A percentile compares a stretch with the other conserved stretches of the same genome.
phyloP scores from a whole-genome alignment of 2,329 filamentous ascomycete genomes.

The Ilyonectria robusta region DNA sequence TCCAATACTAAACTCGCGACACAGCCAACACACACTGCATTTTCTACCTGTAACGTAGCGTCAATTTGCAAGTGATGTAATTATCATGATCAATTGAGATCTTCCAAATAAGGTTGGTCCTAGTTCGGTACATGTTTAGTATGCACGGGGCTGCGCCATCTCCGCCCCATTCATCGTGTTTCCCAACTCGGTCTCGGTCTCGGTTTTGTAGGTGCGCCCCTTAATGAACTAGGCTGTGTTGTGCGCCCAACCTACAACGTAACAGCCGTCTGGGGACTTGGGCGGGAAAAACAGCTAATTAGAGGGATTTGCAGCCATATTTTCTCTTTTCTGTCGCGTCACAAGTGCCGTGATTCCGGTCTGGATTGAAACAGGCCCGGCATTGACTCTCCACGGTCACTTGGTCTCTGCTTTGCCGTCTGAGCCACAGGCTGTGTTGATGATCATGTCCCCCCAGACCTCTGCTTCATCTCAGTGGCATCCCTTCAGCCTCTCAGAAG shows the following conservation, averaged over 20 bases:
- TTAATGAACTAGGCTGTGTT: conserved; percentile 12
- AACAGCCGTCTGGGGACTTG: not conserved
- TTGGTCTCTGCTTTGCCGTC: no score
- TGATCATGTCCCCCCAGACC: not conserved
- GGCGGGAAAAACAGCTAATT: not conserved
- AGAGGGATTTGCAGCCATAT: not conserved
- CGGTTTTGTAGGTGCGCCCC: conserved; percentile 6
- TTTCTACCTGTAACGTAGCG: not conserved
- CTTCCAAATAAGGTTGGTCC: not conserved
- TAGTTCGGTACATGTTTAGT: not conserved
- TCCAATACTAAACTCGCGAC: not conserved
- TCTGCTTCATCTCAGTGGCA: not conserved
- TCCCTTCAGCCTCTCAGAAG: not conserved
- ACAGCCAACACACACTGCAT: not conserved
- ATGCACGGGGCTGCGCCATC: not conserved
- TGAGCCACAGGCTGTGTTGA: no score
- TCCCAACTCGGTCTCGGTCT: conserved; percentile 17
- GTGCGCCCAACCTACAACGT: not conserved
- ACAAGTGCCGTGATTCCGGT: not conserved
- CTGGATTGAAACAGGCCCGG: no score
- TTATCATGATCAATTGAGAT: not conserved
- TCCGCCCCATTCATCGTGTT: not conserved
- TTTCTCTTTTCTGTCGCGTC: not conserved
- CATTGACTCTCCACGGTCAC: not conserved
- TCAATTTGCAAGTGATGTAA: not conserved